These are phyloP conservation scores for Daldinia grandis DNA, from an alignment of 495 filamentous ascomycete genomes.

Conservation along the genomic window DNA sequence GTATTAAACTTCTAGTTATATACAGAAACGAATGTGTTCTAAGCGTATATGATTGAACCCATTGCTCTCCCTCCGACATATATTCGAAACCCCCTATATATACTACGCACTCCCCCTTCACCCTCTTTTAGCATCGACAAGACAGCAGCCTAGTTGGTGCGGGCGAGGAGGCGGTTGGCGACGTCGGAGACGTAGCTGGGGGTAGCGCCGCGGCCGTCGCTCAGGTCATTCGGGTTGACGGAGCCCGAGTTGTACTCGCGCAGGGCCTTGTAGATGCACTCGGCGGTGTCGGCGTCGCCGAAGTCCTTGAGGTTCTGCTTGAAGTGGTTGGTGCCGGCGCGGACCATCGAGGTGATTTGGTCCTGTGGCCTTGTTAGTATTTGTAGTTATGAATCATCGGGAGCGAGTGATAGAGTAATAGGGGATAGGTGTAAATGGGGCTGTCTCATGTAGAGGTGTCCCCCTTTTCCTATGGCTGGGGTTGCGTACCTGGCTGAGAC, in stretches of 20 bases:
- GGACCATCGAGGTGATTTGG: slow-evolving; percentile 51
- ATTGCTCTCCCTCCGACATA: background rate
- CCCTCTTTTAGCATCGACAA: background rate
- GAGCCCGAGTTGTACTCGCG: slow-evolving; percentile 55
- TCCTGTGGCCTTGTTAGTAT: slow-evolving; percentile 29
- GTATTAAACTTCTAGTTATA: slow-evolving; percentile 21
- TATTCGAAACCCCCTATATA: background rate
- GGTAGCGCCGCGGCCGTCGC: slow-evolving; percentile 48
- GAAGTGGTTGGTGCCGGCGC: slow-evolving; percentile 49
- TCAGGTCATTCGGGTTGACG: slow-evolving; percentile 49
- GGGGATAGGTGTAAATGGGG: background rate
- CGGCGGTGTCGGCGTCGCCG: slow-evolving; percentile 42
- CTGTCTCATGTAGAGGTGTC: background rate
- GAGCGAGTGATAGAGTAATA: background rate
- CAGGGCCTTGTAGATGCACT: slow-evolving; percentile 53
- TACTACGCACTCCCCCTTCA: background rate
- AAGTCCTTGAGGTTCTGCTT: slow-evolving; percentile 47
- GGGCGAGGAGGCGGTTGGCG: slow-evolving; percentile 51
- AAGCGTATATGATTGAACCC: background rate
- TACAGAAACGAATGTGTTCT: slow-evolving; percentile 23
- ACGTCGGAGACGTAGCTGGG: slow-evolving; percentile 51
- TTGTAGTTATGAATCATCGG: background rate
- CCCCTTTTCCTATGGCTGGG: slow-evolving; percentile 1
- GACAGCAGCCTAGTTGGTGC: slow-evolving; percentile 34
- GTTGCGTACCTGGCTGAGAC: slow-evolving; percentile 47